Evolutionary conservation across 73 alveolate species (phyloP).

Genomic region (Paramecium caudatum): DNA sequence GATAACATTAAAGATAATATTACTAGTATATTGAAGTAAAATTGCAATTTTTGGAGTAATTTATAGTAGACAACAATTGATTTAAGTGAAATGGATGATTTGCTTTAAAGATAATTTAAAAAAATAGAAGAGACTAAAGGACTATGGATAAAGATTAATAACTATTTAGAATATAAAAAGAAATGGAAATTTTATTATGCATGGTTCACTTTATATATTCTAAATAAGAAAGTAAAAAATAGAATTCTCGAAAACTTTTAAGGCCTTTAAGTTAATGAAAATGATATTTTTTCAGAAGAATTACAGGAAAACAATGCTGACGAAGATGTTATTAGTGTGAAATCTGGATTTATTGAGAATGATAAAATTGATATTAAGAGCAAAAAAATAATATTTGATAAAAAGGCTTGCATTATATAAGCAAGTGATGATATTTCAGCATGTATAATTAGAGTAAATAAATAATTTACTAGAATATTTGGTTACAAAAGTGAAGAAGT

Average conservation of each 20-base stretch:
- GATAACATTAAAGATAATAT: slow-evolving; percentile 56
- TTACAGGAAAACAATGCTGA: slow-evolving; percentile 51
- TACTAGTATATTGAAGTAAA: slow-evolving; percentile 32
- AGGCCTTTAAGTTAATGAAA: slow-evolving; percentile 68
- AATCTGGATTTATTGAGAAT: slow-evolving; percentile 60
- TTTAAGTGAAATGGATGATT: slow-evolving; percentile 60
- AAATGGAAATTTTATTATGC: slow-evolving; percentile 77
- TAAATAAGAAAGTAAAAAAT: slow-evolving; percentile 64
- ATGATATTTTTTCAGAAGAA: slow-evolving; percentile 77
- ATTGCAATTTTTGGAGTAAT: slow-evolving; percentile 64
- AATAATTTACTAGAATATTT: slow-evolving; percentile 58
- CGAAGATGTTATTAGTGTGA: slow-evolving; percentile 65
- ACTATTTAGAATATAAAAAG: slow-evolving; percentile 68
- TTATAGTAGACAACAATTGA: slow-evolving; percentile 64
- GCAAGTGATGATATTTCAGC: slow-evolving; percentile 63
- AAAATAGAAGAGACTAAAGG: slow-evolving; percentile 47
- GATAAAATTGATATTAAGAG: slow-evolving; percentile 73
- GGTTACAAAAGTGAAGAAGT: slow-evolving; percentile 67
- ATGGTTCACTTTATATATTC: slow-evolving; percentile 71
- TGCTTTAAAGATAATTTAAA: slow-evolving; percentile 3
- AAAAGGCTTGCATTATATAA: slow-evolving; percentile 68
- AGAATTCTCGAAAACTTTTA: slow-evolving; percentile 71
- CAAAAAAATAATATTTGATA: slow-evolving; percentile 69
- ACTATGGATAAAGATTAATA: slow-evolving; percentile 61
- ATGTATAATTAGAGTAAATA: slow-evolving; percentile 68